Percentiles rank a stretch among this genome's conserved stretches.
These are phyloP conservation scores for Plasmodium fragile DNA, from an alignment of 169 alveolate genomes.

Conservation along the genomic window DNA sequence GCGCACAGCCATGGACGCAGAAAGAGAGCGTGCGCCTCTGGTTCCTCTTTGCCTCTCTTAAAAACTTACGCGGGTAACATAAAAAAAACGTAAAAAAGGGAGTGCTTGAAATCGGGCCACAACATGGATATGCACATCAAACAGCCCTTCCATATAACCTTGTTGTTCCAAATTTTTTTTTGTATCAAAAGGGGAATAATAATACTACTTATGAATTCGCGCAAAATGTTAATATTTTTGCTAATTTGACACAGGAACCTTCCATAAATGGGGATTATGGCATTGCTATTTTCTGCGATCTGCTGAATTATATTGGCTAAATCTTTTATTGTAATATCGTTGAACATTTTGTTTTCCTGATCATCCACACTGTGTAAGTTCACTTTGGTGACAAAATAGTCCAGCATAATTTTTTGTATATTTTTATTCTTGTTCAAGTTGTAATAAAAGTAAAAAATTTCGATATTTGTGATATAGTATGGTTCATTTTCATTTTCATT, in stretches of 20 bases:
- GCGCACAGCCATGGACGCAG: not conserved
- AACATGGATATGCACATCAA: constrained; percentile 74
- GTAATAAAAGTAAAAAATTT: constrained; percentile 70
- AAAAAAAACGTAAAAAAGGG: constrained; percentile 67
- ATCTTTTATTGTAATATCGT: constrained; percentile 73
- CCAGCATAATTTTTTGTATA: constrained; percentile 71
- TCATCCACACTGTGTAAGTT: constrained; percentile 39
- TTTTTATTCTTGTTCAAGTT: constrained; percentile 71
- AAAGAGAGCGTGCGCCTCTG: not conserved
- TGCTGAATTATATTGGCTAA: constrained; percentile 73
- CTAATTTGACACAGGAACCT: constrained; percentile 71
- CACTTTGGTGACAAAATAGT: constrained; percentile 75
- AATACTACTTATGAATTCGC: constrained; percentile 74
- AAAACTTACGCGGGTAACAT: constrained; percentile 72
- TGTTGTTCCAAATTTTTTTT: constrained; percentile 73
- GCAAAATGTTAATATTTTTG: constrained; percentile 54
- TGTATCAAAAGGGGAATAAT: constrained; percentile 74
- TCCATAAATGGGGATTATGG: constrained; percentile 74
- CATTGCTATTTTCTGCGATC: constrained; percentile 49
- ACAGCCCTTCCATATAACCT: constrained; percentile 74
- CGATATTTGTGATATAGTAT: constrained; percentile 68
- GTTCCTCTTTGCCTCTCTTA: not conserved
- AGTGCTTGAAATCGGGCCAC: constrained; percentile 75
- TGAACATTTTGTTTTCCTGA: constrained; percentile 57
- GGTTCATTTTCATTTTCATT: constrained; percentile 73